These are phyloP conservation scores for sunflower (Helianthus annuus) DNA, from an alignment of 129 eudicot species.

Conservation along the genomic window HanXRQr2.0-SUNRISE NC_035433.2:139593981-139594480, in stretches of 20 bases:
- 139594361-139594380: background rate
- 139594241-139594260: conserved; percentile 73
- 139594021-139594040: conserved; percentile 86
- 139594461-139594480: conserved; percentile 64
- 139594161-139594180: conserved; percentile 95
- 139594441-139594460: conserved; percentile 67
- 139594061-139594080: conserved; percentile 80
- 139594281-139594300: conserved; percentile 87
- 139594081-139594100: conserved; percentile 78
- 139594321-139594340: background rate
- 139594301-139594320: conserved; percentile 56
- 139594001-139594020: conserved; percentile 74
- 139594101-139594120: conserved; percentile 90
- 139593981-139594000: conserved; percentile 43
- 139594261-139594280: conserved; percentile 89
- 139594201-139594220: conserved; percentile 93
- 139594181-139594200: conserved; percentile 90
- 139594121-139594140: conserved; percentile 87
- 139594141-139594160: conserved; percentile 83
- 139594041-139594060: conserved; percentile 84
- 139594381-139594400: background rate
- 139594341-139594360: background rate
- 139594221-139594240: conserved; percentile 87
- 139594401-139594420: conserved; percentile 51
- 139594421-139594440: conserved; percentile 77